Base-by-base conservation (phyloP, 352 stramenopile species). In the Stramenopiles sp. region DNA sequence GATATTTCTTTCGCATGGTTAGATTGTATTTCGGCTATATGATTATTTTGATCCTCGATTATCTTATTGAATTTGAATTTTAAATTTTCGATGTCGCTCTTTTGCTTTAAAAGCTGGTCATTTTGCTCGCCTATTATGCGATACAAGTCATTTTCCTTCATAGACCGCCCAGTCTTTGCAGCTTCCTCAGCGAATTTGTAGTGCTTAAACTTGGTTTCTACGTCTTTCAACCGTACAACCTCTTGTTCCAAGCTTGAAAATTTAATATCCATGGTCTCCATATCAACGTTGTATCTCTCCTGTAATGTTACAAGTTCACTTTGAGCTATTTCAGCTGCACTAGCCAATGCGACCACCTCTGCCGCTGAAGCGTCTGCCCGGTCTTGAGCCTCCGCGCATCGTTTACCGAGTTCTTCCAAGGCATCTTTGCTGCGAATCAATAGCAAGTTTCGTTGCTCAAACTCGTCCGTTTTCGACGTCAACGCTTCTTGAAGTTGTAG, bases 351-450 rank as follows among this genome's bases (percentile, higher is more conserved):
- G 8, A 33, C 22, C 14, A 78, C 30, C 22, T 78, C 71, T 33
- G 71, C 4, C 8, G 71, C 71, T 14, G 30, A 33, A 14, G 30
- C 30, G 8, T 78, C 71, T 33, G 71, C 71, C 4, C 30, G 30
- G 4, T 78, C 31, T 78, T 78, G 71, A 14, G 71, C 71, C 14
- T 78, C 71, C 71, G 71, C 4, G 71, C 71, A 78, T 14, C 71
- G 71, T 33, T 78, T 78, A 8, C 71, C 71, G 8, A 78, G 71
- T 78, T 78, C 71, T 14, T 78, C 71, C 71, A 78, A 33, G 1
- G 71, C 71, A 78, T 78, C 71, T 78, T 78, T 78, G 22, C 71
- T 78, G 8, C 71, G 71, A 14, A 78, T 78, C 22, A 78, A 78
- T 33, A 78, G 14, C 14, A 33, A 33, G 14, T 78, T 78, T 14